These are phyloP conservation scores for Erodium trifolium DNA, from an alignment of 441 rosid species.

Conservation along the genomic window DNA sequence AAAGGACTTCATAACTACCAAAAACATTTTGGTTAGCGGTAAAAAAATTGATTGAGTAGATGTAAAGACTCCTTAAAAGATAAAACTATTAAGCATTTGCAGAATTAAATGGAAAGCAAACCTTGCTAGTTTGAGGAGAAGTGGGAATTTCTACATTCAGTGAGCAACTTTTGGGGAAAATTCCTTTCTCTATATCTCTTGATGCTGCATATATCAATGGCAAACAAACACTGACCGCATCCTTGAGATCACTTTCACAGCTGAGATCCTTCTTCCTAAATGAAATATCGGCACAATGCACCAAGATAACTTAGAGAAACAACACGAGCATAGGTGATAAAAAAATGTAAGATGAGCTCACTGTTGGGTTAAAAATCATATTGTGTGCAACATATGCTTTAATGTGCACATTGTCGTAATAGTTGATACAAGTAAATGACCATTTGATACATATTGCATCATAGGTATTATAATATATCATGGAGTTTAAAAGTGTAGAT, in stretches of 20 bases:
- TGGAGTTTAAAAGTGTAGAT: too few species aligned
- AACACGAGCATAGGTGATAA: not conserved
- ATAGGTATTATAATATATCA: too few species aligned
- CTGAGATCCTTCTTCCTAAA: slow-evolving; percentile 33
- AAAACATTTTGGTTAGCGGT: too few species aligned
- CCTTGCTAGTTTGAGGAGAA: slow-evolving; percentile 31
- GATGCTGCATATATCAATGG: slow-evolving; percentile 31
- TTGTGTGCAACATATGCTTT: too few species aligned
- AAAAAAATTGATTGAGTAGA: too few species aligned
- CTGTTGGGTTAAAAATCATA: too few species aligned
- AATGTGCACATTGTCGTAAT: too few species aligned
- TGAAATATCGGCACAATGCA: not conserved
- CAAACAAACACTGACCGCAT: slow-evolving; percentile 30
- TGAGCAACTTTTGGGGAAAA: slow-evolving; percentile 28
- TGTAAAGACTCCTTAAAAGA: too few species aligned
- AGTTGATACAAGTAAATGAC: too few species aligned
- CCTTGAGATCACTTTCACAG: slow-evolving; percentile 30
- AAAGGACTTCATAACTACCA: too few species aligned
- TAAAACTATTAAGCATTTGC: too few species aligned
- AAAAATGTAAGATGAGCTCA: not conserved
- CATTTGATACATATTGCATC: too few species aligned
- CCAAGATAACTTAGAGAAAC: not conserved
- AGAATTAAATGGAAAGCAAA: slow-evolving; percentile 9
- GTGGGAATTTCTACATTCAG: slow-evolving; percentile 31
- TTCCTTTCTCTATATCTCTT: slow-evolving; percentile 29